These are phyloP conservation scores for Colletotrichum sublineola DNA, from an alignment of 2,329 filamentous ascomycete genomes.

Conservation along the genomic window DNA sequence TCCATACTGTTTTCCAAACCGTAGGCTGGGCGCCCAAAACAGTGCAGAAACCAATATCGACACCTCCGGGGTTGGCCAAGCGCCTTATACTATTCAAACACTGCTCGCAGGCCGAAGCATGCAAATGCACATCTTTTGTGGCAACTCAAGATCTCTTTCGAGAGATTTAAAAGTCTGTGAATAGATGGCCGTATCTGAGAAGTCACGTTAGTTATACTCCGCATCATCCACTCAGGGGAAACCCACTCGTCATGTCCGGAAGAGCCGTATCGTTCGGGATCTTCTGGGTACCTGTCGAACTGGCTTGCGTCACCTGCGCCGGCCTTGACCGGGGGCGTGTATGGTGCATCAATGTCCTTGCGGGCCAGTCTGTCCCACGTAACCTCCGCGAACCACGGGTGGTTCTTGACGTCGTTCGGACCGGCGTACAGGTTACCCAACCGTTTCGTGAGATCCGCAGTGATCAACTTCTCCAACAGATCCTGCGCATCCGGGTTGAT, in stretches of 20 bases:
- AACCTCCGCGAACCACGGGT: constrained; percentile 96
- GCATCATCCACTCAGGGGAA: constrained; percentile 1
- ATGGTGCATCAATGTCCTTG: constrained; percentile 98
- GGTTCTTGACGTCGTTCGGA: constrained; percentile 91
- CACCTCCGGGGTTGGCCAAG: constrained; percentile 15
- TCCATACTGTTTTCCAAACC: constrained; percentile 40
- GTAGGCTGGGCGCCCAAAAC: constrained; percentile 34
- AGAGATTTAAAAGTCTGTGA: constrained; percentile 76
- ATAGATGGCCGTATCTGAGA: constrained; percentile 77
- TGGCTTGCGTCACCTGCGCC: constrained; percentile 96
- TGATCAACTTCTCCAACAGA: constrained; percentile 92
- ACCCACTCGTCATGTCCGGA: constrained; percentile 88
- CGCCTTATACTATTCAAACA: constrained; percentile 35
- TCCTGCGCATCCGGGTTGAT: constrained; percentile 95
- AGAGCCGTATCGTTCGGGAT: constrained; percentile 90
- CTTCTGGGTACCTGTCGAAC: constrained; percentile 98
- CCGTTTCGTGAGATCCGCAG: constrained; percentile 92
- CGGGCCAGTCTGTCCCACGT: constrained; percentile 95
- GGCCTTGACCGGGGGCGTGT: constrained; percentile 94
- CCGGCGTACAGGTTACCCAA: constrained; percentile 94
- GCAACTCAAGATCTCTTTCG: neutral
- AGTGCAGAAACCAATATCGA: constrained; percentile 35
- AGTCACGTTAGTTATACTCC: constrained; percentile 16
- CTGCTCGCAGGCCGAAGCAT: constrained; percentile 10
- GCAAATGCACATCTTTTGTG: constrained; percentile 4